phyloP scores from a whole-genome alignment of 805 yeast species.

The Starmerella apicola region DNA sequence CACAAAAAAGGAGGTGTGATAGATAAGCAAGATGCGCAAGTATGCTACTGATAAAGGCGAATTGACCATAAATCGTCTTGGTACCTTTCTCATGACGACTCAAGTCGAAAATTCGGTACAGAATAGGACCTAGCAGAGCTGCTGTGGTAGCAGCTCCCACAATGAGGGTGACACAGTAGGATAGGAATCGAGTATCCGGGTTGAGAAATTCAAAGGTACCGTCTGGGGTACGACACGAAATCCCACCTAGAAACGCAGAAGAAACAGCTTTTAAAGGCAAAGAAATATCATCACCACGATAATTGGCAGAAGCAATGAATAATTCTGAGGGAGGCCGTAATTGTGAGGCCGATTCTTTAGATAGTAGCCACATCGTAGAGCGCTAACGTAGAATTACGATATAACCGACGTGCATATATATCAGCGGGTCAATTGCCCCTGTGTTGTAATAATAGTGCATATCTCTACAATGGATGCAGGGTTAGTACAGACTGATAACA shows the following conservation, averaged over 20 bases:
- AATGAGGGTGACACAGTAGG: conserved; percentile 15
- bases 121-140: conserved; percentile 10
- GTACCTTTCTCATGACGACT: conserved; percentile 14
- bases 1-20: conserved; percentile 3
- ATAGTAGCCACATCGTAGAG: neutral
- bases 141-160: conserved; percentile 13
- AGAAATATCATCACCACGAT: neutral
- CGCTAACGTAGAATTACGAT: too few species aligned
- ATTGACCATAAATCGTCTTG: conserved; percentile 15
- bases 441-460: too few species aligned
- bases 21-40: conserved; percentile 11
- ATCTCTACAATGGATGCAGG: too few species aligned
- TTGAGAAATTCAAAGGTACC: conserved; percentile 14
- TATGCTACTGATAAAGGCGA: conserved; percentile 12
- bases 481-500: too few species aligned
- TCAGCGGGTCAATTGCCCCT: too few species aligned
- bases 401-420: too few species aligned
- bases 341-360: neutral
- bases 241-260: conserved; percentile 6
- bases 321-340: neutral
- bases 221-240: conserved; percentile 4
- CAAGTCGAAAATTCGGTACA: conserved; percentile 9
- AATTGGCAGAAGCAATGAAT: neutral
- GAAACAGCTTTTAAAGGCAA: conserved; percentile 5
- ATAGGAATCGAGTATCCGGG: conserved; percentile 19